Conservation (phyloP, 169 alveolate species). For the Plasmodium yoelii region DNA sequence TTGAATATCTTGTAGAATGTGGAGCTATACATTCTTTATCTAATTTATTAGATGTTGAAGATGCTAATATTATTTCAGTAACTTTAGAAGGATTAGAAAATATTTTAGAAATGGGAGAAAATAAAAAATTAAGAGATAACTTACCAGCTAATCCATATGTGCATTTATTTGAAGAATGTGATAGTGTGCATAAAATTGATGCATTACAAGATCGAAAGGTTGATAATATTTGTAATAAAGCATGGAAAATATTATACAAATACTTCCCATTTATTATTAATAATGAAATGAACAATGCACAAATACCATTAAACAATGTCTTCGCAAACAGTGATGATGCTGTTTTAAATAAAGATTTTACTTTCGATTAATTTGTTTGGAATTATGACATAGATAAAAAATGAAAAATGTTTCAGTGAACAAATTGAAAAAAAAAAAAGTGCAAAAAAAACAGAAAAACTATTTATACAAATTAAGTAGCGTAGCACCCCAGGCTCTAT, state of each 20-base stretch:
- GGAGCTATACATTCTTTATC: constrained; percentile 94
- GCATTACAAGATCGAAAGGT: constrained; percentile 85
- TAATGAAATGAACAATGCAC: constrained; percentile 75
- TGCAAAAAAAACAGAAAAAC: too few relatives aligned
- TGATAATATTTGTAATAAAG: constrained; percentile 81
- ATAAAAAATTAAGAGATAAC: constrained; percentile 83
- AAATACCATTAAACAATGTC: constrained; percentile 50
- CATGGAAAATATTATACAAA: constrained; percentile 82
- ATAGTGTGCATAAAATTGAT: constrained; percentile 83
- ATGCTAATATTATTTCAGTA: constrained; percentile 93
- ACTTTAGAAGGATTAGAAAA: constrained; percentile 94
- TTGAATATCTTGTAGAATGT: constrained; percentile 91
- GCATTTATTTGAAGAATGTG: constrained; percentile 87
- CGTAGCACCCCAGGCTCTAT: too few relatives aligned
- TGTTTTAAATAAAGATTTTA: constrained; percentile 62
- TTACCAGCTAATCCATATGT: constrained; percentile 90
- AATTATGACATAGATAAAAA: too few relatives aligned
- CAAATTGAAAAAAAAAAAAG: not conserved
- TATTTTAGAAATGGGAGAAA: constrained; percentile 92
- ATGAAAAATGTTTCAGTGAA: not conserved
- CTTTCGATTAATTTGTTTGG: constrained; percentile 39
- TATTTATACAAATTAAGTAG: too few relatives aligned
- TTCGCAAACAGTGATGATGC: constrained; percentile 69
- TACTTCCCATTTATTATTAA: constrained; percentile 84
- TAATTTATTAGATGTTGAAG: constrained; percentile 89